Conservation (phyloP, 108 stramenopile species). For the Conticribra weissflogii region DNA sequence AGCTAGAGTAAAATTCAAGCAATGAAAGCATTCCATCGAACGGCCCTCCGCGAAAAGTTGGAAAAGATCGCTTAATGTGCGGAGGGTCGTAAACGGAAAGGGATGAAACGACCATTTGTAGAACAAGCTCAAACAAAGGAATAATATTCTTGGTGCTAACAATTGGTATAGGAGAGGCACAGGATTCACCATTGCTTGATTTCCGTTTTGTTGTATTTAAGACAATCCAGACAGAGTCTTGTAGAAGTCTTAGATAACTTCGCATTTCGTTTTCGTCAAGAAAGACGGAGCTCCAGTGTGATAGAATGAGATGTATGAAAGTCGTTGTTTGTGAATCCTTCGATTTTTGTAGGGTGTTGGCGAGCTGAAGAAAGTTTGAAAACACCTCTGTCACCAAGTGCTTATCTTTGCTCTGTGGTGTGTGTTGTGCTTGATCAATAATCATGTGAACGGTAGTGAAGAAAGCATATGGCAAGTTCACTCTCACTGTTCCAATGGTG, state of each 20-base stretch:
- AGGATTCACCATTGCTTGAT: conserved; percentile 2
- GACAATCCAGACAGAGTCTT: conserved; percentile 15
- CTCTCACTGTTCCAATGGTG: conserved; percentile 14
- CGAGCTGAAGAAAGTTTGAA: conserved; percentile 16
- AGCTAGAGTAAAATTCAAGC: conserved; percentile 22
- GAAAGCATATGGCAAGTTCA: conserved; percentile 26
- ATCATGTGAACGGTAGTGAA: conserved; percentile 27
- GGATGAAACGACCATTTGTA: conserved; percentile 26
- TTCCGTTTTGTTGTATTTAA: not conserved
- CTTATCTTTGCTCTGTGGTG: conserved; percentile 6
- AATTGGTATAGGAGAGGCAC: conserved; percentile 9
- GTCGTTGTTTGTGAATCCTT: conserved; percentile 22
- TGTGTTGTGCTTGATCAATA: conserved; percentile 1
- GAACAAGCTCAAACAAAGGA: conserved; percentile 33
- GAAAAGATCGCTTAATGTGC: not conserved
- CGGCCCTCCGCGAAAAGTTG: conserved; percentile 6
- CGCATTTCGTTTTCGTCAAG: conserved; percentile 12
- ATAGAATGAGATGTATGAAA: conserved; percentile 35
- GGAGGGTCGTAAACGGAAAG: conserved; percentile 38
- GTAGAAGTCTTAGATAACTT: conserved; percentile 14
- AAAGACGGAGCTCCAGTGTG: conserved; percentile 40
- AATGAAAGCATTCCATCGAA: conserved; percentile 21
- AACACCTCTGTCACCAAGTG: conserved; percentile 23
- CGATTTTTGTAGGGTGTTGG: conserved; percentile 21
- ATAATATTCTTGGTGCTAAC: conserved; percentile 28